Evolutionary conservation across 2,329 filamentous ascomycete species (phyloP), one percentile per base, ranked within the genome.

Genomic region (Rhynchosporium graminicola): DNA sequence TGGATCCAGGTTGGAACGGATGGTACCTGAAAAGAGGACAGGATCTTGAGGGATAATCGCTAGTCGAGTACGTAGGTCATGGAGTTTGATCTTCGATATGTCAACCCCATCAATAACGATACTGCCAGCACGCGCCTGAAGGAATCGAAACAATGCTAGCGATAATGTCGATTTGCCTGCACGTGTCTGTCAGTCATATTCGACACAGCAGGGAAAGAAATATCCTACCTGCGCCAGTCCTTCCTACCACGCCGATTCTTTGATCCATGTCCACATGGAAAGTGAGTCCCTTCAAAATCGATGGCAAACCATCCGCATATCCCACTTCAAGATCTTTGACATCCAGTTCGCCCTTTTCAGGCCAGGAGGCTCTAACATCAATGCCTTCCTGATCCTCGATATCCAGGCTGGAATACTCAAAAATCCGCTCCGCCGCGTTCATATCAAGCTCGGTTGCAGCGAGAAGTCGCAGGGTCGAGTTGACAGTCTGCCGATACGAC

Each of bases 371-470:
- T 0, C 88, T 85, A 0, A 87, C 82, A 12, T 80, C 77, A 8
- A 75, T 72, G 9, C 87, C 88, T n/a, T 78, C 83, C 56, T 87
- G 82, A n/a, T 83, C 79, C 71, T 92, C 89, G 0, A 83, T 89
- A 40, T 83, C 77, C 6, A 92, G 79, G 54, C 86, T 82, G 0
- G 86, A 82, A 73, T 92, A 93, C 72, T 92, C 90, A 3, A 91
- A 78, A 15, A 93, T 84, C 42, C 90, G 81, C 75, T 93, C 90
- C 0, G 87, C 85, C 0, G 89, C 83, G 69, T 92, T 92, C 87
- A 92, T 91, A 70, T 89, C 84, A 7, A 92, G 77, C 72, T 94
- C 89, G 20, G 91, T 78, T 63, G 83, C 85, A 0, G 88, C 82
- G 71, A 90, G 90, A 51, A 85, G 77, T 3, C 87, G 81, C 33